Percentiles rank a stretch among this genome's conserved stretches.
Conservation (phyloP, 805 yeast genomes). For the Schizosaccharomyces osmophilus region DNA sequence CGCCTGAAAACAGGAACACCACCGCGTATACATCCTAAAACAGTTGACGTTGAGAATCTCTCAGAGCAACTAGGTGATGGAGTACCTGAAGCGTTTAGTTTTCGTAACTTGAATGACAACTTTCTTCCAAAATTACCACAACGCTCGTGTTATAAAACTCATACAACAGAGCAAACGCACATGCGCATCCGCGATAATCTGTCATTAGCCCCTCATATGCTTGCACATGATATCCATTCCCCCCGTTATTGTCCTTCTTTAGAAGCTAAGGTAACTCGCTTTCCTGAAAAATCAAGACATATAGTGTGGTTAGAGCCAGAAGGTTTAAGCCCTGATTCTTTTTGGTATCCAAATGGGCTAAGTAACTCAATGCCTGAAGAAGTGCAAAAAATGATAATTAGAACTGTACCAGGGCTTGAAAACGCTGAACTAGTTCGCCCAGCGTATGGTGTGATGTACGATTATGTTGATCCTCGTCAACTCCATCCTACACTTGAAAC, state of each 20-base stretch:
- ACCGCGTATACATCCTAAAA: slow-evolving; percentile 49
- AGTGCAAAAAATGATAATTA: slow-evolving; percentile 50
- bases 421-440: slow-evolving; percentile 76
- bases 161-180: slow-evolving; percentile 56
- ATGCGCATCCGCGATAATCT: slow-evolving; percentile 42
- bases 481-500: slow-evolving; percentile 58
- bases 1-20: slow-evolving; percentile 95
- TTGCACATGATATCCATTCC: slow-evolving; percentile 70
- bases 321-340: slow-evolving; percentile 63
- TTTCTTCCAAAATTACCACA: slow-evolving; percentile 19
- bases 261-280: slow-evolving; percentile 66
- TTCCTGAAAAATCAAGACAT: slow-evolving; percentile 52
- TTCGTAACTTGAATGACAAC: slow-evolving; percentile 41
- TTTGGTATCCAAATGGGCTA: slow-evolving; percentile 78
- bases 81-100: slow-evolving; percentile 81
- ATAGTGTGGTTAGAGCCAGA: slow-evolving; percentile 92
- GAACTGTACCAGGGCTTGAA: slow-evolving; percentile 68
- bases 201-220: slow-evolving; percentile 64
- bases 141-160: slow-evolving; percentile 48
- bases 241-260: slow-evolving; percentile 95
- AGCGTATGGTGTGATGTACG: slow-evolving; percentile 98
- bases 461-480: slow-evolving; percentile 84
- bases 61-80: slow-evolving; percentile 54
- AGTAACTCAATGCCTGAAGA: slow-evolving; percentile 92
- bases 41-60: slow-evolving; percentile 45